phyloP scores from a whole-genome alignment of 768 basidiomycete genomes.

The Tricholoma furcatifolium region DNA sequence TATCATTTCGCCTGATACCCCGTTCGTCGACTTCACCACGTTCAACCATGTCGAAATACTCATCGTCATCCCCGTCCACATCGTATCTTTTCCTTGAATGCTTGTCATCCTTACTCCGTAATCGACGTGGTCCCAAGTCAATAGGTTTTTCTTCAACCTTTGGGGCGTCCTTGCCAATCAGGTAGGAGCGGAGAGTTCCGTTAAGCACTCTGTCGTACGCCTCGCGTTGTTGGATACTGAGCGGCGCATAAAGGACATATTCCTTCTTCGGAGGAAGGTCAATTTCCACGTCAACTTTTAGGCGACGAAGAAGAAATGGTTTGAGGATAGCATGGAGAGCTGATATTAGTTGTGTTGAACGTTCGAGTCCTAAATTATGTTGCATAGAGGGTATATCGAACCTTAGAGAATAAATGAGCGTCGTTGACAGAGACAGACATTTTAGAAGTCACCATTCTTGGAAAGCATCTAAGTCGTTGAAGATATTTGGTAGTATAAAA shows the following conservation, averaged over 20 bases:
- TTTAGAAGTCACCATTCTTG: conserved; percentile 69
- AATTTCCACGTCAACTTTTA: conserved; percentile 85
- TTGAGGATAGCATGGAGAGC: conserved; percentile 89
- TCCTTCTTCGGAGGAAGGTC: conserved; percentile 89
- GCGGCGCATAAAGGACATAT: conserved; percentile 90
- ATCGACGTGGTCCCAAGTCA: conserved; percentile 25
- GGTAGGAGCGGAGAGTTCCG: conserved; percentile 66
- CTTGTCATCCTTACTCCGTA: conserved; percentile 32
- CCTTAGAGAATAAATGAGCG: conserved; percentile 32
- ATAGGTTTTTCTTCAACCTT: conserved; percentile 20
- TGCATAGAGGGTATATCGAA: conserved; percentile 72
- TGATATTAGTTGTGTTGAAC: conserved; percentile 66
- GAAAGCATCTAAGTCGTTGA: conserved; percentile 85
- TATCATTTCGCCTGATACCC: conserved; percentile 24
- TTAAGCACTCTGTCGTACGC: conserved; percentile 80
- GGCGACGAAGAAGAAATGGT: conserved; percentile 89
- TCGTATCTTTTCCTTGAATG: conserved; percentile 46
- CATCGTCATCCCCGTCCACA: conserved; percentile 61
- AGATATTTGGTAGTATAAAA: conserved; percentile 93
- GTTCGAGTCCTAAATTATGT: conserved; percentile 51
- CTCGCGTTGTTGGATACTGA: conserved; percentile 80
- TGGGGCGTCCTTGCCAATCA: conserved; percentile 38
- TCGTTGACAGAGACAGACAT: not conserved
- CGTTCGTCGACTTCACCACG: conserved; percentile 40
- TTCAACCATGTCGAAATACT: conserved; percentile 64